A percentile compares a stretch with the other conserved stretches of the same genome.
These are phyloP conservation scores for Neospermospora avenae DNA, from an alignment of 2,329 filamentous ascomycete genomes.

Conservation along the genomic window DNA sequence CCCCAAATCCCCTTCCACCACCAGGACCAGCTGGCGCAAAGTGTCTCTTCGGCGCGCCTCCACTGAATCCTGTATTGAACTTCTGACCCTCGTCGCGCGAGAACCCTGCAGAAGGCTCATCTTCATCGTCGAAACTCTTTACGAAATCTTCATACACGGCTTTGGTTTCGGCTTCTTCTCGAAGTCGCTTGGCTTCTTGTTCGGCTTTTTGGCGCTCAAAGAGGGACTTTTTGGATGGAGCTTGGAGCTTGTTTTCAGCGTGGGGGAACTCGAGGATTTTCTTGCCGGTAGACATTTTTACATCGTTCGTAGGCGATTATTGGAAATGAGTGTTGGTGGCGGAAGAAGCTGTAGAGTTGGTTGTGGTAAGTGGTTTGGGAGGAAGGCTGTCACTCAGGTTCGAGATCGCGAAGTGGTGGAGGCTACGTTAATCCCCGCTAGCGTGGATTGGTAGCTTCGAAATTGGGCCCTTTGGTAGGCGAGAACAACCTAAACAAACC, in stretches of 20 bases:
- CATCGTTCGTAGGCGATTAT: neutral
- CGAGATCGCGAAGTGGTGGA: neutral
- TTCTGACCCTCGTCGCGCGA: constrained; percentile 16
- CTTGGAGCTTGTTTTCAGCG: constrained; percentile 72
- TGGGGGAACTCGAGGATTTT: constrained; percentile 57
- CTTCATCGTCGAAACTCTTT: constrained; percentile 67
- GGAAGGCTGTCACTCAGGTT: neutral
- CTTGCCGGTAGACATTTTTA: constrained; percentile 26
- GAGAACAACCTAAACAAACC: neutral
- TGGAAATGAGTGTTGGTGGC: neutral
- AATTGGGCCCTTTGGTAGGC: neutral
- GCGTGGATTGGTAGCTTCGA: neutral
- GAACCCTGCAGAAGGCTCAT: constrained; percentile 33
- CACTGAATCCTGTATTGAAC: constrained; percentile 29
- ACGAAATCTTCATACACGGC: constrained; percentile 86
- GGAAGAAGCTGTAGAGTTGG: neutral
- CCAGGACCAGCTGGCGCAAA: constrained; percentile 44
- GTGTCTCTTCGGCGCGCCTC: constrained; percentile 54
- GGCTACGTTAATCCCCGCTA: no score
- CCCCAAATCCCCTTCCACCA: constrained; percentile 26
- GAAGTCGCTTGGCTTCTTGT: constrained; percentile 79
- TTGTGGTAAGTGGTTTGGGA: neutral
- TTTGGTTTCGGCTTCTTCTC: constrained; percentile 83
- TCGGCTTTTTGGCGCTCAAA: constrained; percentile 89
- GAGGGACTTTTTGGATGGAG: constrained; percentile 76